Evolutionary conservation across 371 early-diverging fungal species (phyloP).

Genomic region (Sanchytrium tribonematis): DNA sequence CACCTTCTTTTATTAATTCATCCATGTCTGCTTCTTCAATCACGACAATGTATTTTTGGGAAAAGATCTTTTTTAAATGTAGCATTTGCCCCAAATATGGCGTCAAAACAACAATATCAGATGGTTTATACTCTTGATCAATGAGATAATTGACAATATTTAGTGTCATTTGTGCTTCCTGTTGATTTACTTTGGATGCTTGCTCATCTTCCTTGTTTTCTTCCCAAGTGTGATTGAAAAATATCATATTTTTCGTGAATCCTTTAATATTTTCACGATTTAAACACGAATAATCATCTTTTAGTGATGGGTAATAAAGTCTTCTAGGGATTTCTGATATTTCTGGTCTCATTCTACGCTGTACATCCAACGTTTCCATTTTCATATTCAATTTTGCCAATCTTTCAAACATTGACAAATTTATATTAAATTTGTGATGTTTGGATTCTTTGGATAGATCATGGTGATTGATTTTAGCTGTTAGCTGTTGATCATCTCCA

Average conservation of each 20-base stretch:
- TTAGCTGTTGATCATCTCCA: constrained; percentile 24
- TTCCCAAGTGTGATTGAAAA: constrained; percentile 8
- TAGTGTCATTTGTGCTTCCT: constrained; percentile 20
- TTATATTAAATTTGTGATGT: constrained; percentile 14
- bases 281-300: background rate
- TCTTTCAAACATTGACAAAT: constrained; percentile 36
- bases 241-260: constrained; percentile 24
- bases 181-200: constrained; percentile 30
- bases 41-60: too few relatives aligned
- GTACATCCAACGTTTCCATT: constrained; percentile 21
- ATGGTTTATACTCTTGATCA: constrained; percentile 15
- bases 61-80: background rate
- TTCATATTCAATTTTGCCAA: constrained; percentile 22
- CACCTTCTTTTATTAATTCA: too few relatives aligned
- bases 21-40: too few relatives aligned
- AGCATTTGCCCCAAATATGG: constrained; percentile 25
- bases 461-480: constrained; percentile 7
- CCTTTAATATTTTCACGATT: constrained; percentile 23
- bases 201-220: constrained; percentile 20
- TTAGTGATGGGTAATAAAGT: constrained; percentile 22
- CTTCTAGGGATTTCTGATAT: constrained; percentile 27
- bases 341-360: constrained; percentile 41
- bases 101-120: constrained; percentile 13
- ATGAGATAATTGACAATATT: constrained; percentile 15
- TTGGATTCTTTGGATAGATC: background rate